Base-by-base conservation (phyloP, 768 basidiomycete species). In the Termitomyces sp. region DNA sequence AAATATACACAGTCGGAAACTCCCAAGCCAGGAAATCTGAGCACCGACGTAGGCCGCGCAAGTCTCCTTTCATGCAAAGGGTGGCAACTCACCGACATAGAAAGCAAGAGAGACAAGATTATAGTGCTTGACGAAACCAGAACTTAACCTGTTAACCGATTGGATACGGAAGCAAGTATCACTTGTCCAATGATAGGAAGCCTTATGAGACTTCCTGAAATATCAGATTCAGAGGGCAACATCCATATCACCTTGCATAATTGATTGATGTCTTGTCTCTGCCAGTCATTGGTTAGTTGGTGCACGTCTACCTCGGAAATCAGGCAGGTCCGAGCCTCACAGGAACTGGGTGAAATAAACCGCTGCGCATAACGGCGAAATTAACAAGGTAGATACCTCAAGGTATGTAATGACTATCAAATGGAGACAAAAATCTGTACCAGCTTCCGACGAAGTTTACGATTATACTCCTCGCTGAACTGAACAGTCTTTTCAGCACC, bases 261-360 rank as follows among this genome's bases (percentile, higher is more conserved):
- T 85, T 86, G 40, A 86, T 65, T 11, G 83, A 80, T n/a, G 84
- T 85, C 73, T 87, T 88, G 66, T 87, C 86, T 56, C 84, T 85
- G 56, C 5, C 56, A 51, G 40, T 35, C 17, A 28, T 40, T 3
- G 55, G 43, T 51, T 47, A 21, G 44, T 51, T 46, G 21, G 45
- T 47, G 42, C 23, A 28, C 31, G 6, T 38, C 14, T 44, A 3
- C 26, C 46, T 37, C 17, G 11, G 10, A 31, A 15, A 44, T 19
- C 26, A 31, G 14, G 1, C 35, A 33, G 15, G 8, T 59, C 3
- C 35, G 2, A 35, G 35, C 35, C 80, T 53, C 63, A 86, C 82
- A 86, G 65, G 61, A 80, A 86, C 62, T 87, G 83, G 0, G 81
- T 83, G 64, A 87, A 87, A 67, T 86, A 87, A 12, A 86, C 84